A percentile compares a stretch with the other conserved stretches of the same genome.
Evolutionary conservation across 169 alveolate species (phyloP).

Genomic region (Plasmodium vivax): DNA sequence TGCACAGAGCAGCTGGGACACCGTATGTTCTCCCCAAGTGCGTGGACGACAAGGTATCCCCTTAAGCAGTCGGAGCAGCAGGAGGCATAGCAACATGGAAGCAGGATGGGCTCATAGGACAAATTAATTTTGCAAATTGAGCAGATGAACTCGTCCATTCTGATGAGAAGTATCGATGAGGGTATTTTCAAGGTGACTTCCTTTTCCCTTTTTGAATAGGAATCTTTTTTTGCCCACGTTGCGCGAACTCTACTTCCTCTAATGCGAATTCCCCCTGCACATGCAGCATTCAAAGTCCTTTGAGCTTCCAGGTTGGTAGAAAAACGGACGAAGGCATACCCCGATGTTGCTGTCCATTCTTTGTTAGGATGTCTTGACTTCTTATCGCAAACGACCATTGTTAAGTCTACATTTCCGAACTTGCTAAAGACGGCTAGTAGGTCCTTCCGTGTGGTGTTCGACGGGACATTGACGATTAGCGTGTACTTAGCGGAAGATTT

Average conservation of each 20-base stretch:
- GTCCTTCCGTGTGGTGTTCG: conserved; percentile 78
- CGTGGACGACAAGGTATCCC: conserved; percentile 3
- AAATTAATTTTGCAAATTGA: conserved; percentile 44
- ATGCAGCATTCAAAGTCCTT: conserved; percentile 76
- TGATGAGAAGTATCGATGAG: conserved; percentile 23
- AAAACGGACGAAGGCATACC: conserved; percentile 82
- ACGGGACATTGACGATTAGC: conserved; percentile 79
- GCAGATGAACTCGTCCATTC: conserved; percentile 62
- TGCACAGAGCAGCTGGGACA: conserved; percentile 38
- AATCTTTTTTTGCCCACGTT: conserved; percentile 83
- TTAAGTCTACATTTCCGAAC: conserved; percentile 80
- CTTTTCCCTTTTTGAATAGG: conserved; percentile 74
- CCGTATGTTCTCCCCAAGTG: not conserved
- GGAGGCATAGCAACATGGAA: conserved; percentile 66
- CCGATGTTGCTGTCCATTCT: conserved; percentile 84
- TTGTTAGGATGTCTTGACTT: conserved; percentile 80
- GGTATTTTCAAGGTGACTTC: conserved; percentile 52
- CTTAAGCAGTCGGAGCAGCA: conserved; percentile 55
- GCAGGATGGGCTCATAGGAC: conserved; percentile 47
- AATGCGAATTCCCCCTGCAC: conserved; percentile 72
- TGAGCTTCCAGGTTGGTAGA: conserved; percentile 74
- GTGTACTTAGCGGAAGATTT: conserved; percentile 74
- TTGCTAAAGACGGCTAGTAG: conserved; percentile 73
- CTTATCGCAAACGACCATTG: conserved; percentile 82
- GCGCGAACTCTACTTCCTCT: conserved; percentile 81